Evolutionary conservation across 805 yeast genomes (phyloP).

Genomic region (Saccharomycopsis javanensis): DNA sequence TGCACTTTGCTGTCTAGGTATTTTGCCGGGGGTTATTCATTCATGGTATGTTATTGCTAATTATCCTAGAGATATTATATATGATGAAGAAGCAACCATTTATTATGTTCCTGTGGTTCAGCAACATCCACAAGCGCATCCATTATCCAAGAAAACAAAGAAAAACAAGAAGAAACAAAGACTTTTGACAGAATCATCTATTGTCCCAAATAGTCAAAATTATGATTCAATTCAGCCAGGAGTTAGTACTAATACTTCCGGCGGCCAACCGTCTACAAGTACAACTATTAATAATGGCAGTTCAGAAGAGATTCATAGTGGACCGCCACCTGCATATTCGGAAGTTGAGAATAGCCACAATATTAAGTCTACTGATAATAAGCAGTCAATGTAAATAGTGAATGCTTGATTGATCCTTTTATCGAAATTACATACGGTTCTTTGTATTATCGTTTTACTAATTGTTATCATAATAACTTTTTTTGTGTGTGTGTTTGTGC

Average conservation of each 20-base stretch:
- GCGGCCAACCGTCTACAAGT: neutral
- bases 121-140: constrained; percentile 1
- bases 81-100: constrained; percentile 23
- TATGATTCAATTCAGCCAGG: neutral
- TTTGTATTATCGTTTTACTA: too few species aligned
- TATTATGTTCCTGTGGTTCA: constrained; percentile 10
- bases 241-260: neutral
- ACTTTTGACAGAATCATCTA: neutral
- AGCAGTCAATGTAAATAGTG: constrained; percentile 4
- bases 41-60: constrained; percentile 68
- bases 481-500: too few species aligned
- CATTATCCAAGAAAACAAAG: neutral
- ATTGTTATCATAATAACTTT: too few species aligned
- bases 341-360: constrained; percentile 3
- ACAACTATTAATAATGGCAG: neutral
- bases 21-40: constrained; percentile 69
- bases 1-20: constrained; percentile 60
- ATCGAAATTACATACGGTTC: neutral
- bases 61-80: constrained; percentile 38
- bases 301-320: neutral
- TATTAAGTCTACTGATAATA: constrained; percentile 10
- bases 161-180: constrained; percentile 1
- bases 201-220: neutral
- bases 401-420: too few species aligned
- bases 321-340: constrained; percentile 12